A percentile compares a stretch with the other conserved stretches of the same genome.
Evolutionary conservation across 805 yeast species (phyloP).

Genomic region (Kodamaea restingae): DNA sequence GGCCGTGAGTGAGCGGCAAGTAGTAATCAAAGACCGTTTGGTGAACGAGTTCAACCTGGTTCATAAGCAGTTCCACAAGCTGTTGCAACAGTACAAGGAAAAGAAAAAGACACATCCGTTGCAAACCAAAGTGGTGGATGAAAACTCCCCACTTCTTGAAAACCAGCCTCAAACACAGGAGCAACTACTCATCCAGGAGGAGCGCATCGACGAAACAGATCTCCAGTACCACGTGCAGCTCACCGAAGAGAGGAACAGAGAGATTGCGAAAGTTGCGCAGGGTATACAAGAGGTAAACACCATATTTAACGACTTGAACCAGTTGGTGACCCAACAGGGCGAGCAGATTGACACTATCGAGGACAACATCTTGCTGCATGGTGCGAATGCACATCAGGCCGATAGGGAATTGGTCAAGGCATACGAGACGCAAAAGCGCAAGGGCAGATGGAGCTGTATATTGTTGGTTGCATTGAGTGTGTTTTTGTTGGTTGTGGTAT

Average conservation of each 20-base stretch:
- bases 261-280: constrained; percentile 64
- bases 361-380: constrained; percentile 63
- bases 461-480: constrained; percentile 56
- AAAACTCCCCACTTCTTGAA: constrained; percentile 38
- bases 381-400: constrained; percentile 65
- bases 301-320: constrained; percentile 76
- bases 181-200: constrained; percentile 31
- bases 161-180: constrained; percentile 26
- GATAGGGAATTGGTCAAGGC: constrained; percentile 69
- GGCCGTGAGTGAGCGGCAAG: constrained; percentile 35
- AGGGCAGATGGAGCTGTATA: constrained; percentile 72
- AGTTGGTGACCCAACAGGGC: constrained; percentile 80
- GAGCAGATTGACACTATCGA: constrained; percentile 80
- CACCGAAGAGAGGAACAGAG: constrained; percentile 69
- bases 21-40: constrained; percentile 49
- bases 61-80: constrained; percentile 38
- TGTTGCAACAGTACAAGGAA: constrained; percentile 47
- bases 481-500: constrained; percentile 52
- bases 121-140: constrained; percentile 19
- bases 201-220: constrained; percentile 43
- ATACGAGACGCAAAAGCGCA: constrained; percentile 64
- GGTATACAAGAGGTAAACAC: constrained; percentile 84
- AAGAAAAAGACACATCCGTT: constrained; percentile 32
- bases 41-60: constrained; percentile 53
- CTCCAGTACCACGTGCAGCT: constrained; percentile 60